Evolutionary conservation across 139 green algal genomes (phyloP).

Genomic region (Dunaliella primolecta): DNA sequence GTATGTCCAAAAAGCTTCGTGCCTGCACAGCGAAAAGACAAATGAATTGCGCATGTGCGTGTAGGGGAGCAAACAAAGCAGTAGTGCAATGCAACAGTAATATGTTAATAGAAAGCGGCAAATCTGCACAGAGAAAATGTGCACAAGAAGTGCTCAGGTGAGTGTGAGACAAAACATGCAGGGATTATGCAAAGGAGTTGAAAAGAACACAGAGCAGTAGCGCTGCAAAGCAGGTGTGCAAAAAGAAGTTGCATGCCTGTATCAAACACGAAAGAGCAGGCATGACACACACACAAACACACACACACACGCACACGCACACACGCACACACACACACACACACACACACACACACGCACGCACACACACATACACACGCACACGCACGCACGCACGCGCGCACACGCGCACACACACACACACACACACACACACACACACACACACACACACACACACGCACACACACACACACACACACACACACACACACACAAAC

Average conservation of each 20-base stretch:
- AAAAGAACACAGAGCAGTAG: neutral
- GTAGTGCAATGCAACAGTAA: too few relatives aligned
- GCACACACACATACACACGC: neutral
- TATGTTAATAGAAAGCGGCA: too few relatives aligned
- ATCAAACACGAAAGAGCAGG: too few relatives aligned
- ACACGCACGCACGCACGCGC: neutral
- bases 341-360: neutral
- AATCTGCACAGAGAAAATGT: too few relatives aligned
- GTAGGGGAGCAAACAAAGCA: too few relatives aligned
- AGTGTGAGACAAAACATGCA: neutral
- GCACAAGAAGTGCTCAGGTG: too few relatives aligned
- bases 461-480: neutral
- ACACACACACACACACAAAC: neutral
- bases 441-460: neutral
- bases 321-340: neutral
- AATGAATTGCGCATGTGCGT: too few relatives aligned
- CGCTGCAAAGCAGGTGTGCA: neutral
- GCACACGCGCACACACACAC: neutral
- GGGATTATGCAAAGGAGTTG: neutral
- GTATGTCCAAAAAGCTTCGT: too few relatives aligned
- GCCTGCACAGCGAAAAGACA: too few relatives aligned
- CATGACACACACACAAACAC: too few relatives aligned
- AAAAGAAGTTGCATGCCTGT: too few relatives aligned
- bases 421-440: neutral
- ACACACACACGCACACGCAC: neutral